phyloP scores from a whole-genome alignment of 768 basidiomycete species.

The Suillus weaverae region DNA sequence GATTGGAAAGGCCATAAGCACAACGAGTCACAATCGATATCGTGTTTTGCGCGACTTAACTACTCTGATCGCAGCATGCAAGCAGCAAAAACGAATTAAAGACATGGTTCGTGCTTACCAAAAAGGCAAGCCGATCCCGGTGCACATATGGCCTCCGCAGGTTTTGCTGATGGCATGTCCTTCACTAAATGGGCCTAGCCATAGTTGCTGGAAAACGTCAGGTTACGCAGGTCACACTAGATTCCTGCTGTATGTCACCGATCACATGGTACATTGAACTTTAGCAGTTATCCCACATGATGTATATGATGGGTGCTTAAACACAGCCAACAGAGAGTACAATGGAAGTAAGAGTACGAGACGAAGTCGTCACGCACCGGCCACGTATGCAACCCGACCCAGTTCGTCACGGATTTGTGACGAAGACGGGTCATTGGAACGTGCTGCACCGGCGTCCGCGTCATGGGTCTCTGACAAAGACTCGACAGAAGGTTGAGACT shows the following conservation, averaged over 20 bases:
- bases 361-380: conserved; percentile 16
- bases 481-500: background rate
- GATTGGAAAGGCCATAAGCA: conserved; percentile 32
- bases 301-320: no score
- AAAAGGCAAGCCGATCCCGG: conserved; percentile 6
- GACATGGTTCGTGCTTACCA: conserved; percentile 12
- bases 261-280: background rate
- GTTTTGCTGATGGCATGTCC: conserved; percentile 7
- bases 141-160: conserved; percentile 10
- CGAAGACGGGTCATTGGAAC: conserved; percentile 10
- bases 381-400: conserved; percentile 21
- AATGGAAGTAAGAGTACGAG: background rate
- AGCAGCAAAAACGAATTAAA: conserved; percentile 10
- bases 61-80: conserved; percentile 6
- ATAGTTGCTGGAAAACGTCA: no score
- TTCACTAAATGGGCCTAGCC: conserved; percentile 1
- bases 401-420: conserved; percentile 18
- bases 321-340: background rate
- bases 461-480: background rate
- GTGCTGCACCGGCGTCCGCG: background rate
- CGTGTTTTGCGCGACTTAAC: background rate
- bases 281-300: background rate
- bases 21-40: conserved; percentile 1
- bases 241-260: background rate
- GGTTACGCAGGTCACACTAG: background rate